Evolutionary conservation across 176 grass and related monocot genomes (phyloP), one percentile per base, ranked within the genome.

Genomic region (Puccinellia tenuiflora): DNA sequence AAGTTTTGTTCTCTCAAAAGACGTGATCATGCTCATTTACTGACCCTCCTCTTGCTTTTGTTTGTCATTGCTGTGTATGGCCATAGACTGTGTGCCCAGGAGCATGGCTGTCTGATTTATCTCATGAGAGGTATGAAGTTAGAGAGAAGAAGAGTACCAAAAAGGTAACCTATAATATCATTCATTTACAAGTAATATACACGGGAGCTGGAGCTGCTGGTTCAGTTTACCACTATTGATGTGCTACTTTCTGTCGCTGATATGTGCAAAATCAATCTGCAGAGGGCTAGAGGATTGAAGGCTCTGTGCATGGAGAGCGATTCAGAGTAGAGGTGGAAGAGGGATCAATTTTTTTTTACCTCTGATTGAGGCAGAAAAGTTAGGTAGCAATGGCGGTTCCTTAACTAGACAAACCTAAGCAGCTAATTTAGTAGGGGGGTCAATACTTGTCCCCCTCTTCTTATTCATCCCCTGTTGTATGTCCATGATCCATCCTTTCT

Each of bases 281-380:
- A 99, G 97, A 96, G 91, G 68, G 92, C 81, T 37, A 96, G 84
- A 87, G 91, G 97, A 84, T 88, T 99, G 91, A 99, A 99, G 87
- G 97, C 93, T 80, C 82, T 99, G 76, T 89, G 81, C 83, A 83
- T 92, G 88, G 97, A 96, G 81, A 99, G 97, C 39, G 97, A 96
- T 88, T 89, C 93, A 71, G 97, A 99, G 59, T 90, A 90, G 76
- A 34, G 63, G 22, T 7, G 39, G 38, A 37, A 25, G 7, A 24
- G 30, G 34, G 34, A 76, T 76, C 20, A n/a, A 25, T 10, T 89
- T 80, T 90, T 77, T 67, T 57, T 57, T 2, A 84, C 75, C 68
- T 84, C 10, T 61, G 18, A 55, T 53, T 21, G 30, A 60, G 67
- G 80, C 50, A 79, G 24, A 53, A 52, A 42, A 53, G 45, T 81